These are phyloP conservation scores for Boletellus ananiceps DNA, from an alignment of 768 basidiomycete genomes.

Conservation along the genomic window DNA sequence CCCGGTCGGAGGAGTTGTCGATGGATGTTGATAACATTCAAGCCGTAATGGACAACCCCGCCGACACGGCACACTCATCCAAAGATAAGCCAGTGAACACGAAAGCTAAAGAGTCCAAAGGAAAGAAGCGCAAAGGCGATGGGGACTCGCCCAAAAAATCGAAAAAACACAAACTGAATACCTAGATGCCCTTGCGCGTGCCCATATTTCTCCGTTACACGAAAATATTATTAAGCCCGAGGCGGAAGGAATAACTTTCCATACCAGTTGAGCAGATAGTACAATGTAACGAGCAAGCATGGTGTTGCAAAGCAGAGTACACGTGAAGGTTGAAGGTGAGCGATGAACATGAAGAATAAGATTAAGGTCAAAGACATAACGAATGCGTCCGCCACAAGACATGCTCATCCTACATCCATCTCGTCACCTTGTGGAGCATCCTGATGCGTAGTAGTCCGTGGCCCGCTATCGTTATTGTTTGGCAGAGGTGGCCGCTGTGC, in stretches of 20 bases:
- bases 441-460: slow-evolving; percentile 31
- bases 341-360: slow-evolving; percentile 28
- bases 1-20: slow-evolving; percentile 3
- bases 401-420: slow-evolving; percentile 62
- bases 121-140: slow-evolving; percentile 46
- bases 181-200: slow-evolving; percentile 4
- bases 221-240: slow-evolving; percentile 4
- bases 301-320: slow-evolving; percentile 22
- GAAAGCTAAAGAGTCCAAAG: slow-evolving; percentile 29
- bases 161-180: slow-evolving; percentile 41
- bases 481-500: slow-evolving; percentile 24
- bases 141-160: slow-evolving; percentile 44
- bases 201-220: neutral
- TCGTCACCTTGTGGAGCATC: slow-evolving; percentile 52
- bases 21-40: slow-evolving; percentile 26
- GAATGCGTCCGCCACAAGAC: slow-evolving; percentile 4
- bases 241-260: slow-evolving; percentile 4
- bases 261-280: slow-evolving; percentile 12
- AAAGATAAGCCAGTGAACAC: slow-evolving; percentile 7
- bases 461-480: slow-evolving; percentile 15
- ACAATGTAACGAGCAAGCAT: slow-evolving; percentile 23
- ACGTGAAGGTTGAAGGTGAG: slow-evolving; percentile 19
- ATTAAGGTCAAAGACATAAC: slow-evolving; percentile 11
- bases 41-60: slow-evolving; percentile 22
- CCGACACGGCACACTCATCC: neutral